Conservation (phyloP, 768 basidiomycete genomes). For the Panaeolus papilionaceus region DNA sequence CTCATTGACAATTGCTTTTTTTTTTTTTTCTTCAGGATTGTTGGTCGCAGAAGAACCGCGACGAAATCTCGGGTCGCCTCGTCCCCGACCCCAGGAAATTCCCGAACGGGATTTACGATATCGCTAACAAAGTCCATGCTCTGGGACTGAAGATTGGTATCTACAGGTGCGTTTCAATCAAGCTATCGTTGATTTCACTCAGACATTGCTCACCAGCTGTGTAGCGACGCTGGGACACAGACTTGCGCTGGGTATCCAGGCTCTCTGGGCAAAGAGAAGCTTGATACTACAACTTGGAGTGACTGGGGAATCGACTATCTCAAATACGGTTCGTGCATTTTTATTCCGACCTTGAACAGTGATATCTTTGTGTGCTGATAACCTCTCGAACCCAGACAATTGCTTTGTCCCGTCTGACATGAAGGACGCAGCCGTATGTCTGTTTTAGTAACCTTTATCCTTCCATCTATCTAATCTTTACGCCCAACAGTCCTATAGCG, state of each 20-base stretch:
- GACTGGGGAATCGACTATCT: conserved; percentile 74
- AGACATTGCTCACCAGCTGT: conserved; percentile 29
- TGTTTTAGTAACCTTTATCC: neutral
- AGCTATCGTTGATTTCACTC: neutral
- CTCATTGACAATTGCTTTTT: neutral
- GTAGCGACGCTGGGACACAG: conserved; percentile 71
- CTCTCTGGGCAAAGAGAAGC: conserved; percentile 63
- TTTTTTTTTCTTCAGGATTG: conserved; percentile 44
- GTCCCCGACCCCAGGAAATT: conserved; percentile 58
- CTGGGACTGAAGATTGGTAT: conserved; percentile 61
- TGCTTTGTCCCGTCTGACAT: neutral
- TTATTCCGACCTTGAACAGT: too few relatives aligned
- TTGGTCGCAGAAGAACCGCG: conserved; percentile 49
- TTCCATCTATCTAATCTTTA: neutral
- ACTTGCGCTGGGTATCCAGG: conserved; percentile 72
- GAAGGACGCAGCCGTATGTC: neutral
- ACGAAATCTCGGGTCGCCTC: conserved; percentile 48
- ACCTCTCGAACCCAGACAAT: conserved; percentile 45
- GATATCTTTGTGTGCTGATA: neutral
- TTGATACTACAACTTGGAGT: conserved; percentile 61
- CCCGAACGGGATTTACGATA: conserved; percentile 54
- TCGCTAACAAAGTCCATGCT: conserved; percentile 50
- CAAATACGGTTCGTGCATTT: conserved; percentile 47
- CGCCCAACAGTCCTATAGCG: neutral
- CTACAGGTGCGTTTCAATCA: conserved; percentile 43